Conservation (phyloP, 2,329 filamentous ascomycete species). For the Aplosporella prunicola region DNA sequence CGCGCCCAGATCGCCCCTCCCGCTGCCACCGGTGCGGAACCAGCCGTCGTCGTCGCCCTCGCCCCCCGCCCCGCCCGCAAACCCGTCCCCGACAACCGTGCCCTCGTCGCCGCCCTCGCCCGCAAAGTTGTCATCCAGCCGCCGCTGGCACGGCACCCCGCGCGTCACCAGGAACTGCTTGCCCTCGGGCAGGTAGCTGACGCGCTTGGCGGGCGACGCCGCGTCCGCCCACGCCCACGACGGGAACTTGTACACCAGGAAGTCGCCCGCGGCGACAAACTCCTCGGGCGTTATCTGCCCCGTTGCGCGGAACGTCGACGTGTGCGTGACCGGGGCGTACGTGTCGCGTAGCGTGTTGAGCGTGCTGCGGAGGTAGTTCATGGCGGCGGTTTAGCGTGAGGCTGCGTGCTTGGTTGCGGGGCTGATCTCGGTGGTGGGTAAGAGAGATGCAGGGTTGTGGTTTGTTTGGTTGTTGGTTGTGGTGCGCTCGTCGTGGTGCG, state of each 20-base stretch:
- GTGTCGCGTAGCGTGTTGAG: constrained; percentile 87
- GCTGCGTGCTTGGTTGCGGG: constrained; percentile 6
- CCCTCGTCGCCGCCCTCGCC: constrained; percentile 81
- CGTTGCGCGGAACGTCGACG: constrained; percentile 84
- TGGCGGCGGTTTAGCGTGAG: constrained; percentile 28
- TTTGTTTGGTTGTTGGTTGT: background rate
- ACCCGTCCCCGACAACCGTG: constrained; percentile 71
- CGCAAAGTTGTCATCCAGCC: constrained; percentile 87
- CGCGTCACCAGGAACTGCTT: constrained; percentile 96
- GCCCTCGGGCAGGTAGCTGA: constrained; percentile 68
- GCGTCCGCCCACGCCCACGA: constrained; percentile 96
- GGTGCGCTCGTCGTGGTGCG: too few species aligned
- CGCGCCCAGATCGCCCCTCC: constrained; percentile 47
- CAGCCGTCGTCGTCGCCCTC: constrained; percentile 74
- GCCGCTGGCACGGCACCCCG: constrained; percentile 84
- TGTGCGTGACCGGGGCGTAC: constrained; percentile 80
- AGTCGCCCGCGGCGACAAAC: constrained; percentile 91
- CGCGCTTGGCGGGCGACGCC: constrained; percentile 68
- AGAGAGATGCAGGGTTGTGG: background rate
- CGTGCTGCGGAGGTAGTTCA: constrained; percentile 84
- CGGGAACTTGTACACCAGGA: constrained; percentile 97
- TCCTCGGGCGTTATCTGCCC: constrained; percentile 97
- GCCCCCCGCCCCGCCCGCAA: constrained; percentile 41
- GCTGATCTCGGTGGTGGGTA: background rate
- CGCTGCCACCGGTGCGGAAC: constrained; percentile 68